Conservation (phyloP, 1,284 basidiomycete genomes). For the Tremellales sp. region DNA sequence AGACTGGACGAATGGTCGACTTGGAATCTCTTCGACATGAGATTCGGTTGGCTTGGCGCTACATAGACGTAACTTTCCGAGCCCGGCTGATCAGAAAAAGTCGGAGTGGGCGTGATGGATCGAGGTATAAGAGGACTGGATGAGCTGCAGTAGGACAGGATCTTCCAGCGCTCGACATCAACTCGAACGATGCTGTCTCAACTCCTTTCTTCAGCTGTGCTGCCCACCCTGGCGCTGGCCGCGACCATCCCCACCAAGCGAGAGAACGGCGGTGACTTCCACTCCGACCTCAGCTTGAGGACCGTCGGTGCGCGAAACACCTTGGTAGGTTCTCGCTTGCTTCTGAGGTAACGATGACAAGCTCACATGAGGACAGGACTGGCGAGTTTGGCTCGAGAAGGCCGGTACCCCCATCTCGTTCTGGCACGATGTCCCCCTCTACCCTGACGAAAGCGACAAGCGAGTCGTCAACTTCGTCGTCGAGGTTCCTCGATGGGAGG, state of each 20-base stretch:
- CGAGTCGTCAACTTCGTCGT: constrained; percentile 29
- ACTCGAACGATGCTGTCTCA: background rate
- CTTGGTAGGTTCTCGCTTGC: background rate
- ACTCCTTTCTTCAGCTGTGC: background rate
- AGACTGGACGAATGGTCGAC: too few relatives aligned
- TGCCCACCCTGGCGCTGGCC: background rate
- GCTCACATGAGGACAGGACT: background rate
- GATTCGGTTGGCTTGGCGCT: too few relatives aligned
- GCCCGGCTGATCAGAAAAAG: too few relatives aligned
- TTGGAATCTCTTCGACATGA: too few relatives aligned
- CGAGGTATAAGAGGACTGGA: too few relatives aligned
- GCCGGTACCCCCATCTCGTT: constrained; percentile 12
- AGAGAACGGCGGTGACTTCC: background rate
- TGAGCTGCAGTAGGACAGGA: too few relatives aligned
- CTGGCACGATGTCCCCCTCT: constrained; percentile 17
- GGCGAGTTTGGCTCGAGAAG: constrained; percentile 13
- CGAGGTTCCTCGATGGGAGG: constrained; percentile 12
- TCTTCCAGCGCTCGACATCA: too few relatives aligned
- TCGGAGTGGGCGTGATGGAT: too few relatives aligned
- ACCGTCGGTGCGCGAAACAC: background rate
- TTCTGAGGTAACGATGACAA: background rate
- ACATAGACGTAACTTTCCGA: too few relatives aligned
- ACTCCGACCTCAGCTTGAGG: background rate
- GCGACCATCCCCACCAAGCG: background rate
- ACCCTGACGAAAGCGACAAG: constrained; percentile 11